Evolutionary conservation across 75 land plant species (phyloP), one percentile per base, ranked within the genome.

Genomic region (Selaginella tamariscina): DNA sequence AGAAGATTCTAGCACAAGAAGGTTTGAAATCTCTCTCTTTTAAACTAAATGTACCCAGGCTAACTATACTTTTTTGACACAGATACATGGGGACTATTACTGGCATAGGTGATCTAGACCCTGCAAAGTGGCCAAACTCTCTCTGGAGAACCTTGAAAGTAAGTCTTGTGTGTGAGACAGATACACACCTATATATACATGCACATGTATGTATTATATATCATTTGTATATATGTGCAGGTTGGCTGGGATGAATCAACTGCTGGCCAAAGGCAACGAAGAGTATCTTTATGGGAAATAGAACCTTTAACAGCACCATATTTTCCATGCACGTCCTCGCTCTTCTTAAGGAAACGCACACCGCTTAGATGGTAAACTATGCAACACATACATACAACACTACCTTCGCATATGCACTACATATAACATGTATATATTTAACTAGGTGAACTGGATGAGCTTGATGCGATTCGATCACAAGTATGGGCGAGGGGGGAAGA

Each of bases 101-200:
- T 59, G 62, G 62, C 18, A 59, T 86, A 56, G 83, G 87, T 69
- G 94, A 89, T 65, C 71, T 89, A 56, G 94, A 89, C 75, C 69
- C 90, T 56, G 31, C 77, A 1, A 55, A 85, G 67, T 89, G 94
- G 94, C 83, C 83, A 60, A 72, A 68, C 21, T 89, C 94, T 30
- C 83, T 86, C 44, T 89, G 94, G 94, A 77, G 94, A 1, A 84
- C 84, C 55, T 80, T 89, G 39, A 86, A 89, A 86, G 94, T 86
- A 39, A 9, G 56, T 22, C 2, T 24, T 39, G 49, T 15, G 5
- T 39, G 5, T 15, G 49, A 5, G 49, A 39, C 15, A 5, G 49
- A 39, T 39, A 5, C 5, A 5, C 49, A 39, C 5, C 49, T n/a
- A n/a, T n/a, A n/a, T n/a, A n/a, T n/a, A n/a, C n/a, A n/a, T n/a